A percentile compares a stretch with the other conserved stretches of the same genome.
These are phyloP conservation scores for Macrotyloma uniflorum DNA, from an alignment of 306 rosid species.

Conservation along the genomic window DNA sequence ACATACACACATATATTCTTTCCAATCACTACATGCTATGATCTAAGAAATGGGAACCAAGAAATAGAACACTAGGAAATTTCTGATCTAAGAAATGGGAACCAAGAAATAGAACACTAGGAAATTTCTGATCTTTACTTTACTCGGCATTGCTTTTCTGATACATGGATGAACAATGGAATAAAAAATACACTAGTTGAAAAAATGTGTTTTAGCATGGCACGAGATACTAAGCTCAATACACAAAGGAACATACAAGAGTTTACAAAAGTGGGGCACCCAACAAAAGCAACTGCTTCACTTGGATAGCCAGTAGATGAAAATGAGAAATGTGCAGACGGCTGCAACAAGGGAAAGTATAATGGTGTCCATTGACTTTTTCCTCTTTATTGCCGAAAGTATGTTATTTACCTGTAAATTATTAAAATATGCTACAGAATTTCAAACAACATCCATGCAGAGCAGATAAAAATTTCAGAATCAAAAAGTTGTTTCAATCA, in stretches of 20 bases:
- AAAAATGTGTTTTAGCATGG: slow-evolving; percentile 23
- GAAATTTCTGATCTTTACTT: slow-evolving; percentile 32
- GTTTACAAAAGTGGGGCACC: slow-evolving; percentile 28
- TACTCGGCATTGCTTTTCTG: slow-evolving; percentile 32
- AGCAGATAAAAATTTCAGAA: background rate
- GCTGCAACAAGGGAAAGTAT: slow-evolving; percentile 89
- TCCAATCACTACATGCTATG: slow-evolving; percentile 16
- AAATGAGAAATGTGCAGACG: slow-evolving; percentile 84
- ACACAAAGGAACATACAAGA: slow-evolving; percentile 31
- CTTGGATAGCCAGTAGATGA: slow-evolving; percentile 90
- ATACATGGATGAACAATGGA: slow-evolving; percentile 37
- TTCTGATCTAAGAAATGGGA: slow-evolving; percentile 26
- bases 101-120: slow-evolving; percentile 8
- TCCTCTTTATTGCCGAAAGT: slow-evolving; percentile 77
- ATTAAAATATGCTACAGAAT: background rate
- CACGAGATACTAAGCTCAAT: slow-evolving; percentile 29
- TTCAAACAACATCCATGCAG: background rate
- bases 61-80: background rate
- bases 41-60: slow-evolving; percentile 14
- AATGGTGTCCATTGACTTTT: slow-evolving; percentile 92
- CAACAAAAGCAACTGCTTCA: slow-evolving; percentile 45
- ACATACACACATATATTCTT: background rate
- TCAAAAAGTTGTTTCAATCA: background rate
- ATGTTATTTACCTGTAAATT: slow-evolving; percentile 79
- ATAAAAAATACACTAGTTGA: slow-evolving; percentile 40